These are phyloP conservation scores for Russula vinacea DNA, from an alignment of 768 basidiomycete genomes.

Conservation along the genomic window DNA sequence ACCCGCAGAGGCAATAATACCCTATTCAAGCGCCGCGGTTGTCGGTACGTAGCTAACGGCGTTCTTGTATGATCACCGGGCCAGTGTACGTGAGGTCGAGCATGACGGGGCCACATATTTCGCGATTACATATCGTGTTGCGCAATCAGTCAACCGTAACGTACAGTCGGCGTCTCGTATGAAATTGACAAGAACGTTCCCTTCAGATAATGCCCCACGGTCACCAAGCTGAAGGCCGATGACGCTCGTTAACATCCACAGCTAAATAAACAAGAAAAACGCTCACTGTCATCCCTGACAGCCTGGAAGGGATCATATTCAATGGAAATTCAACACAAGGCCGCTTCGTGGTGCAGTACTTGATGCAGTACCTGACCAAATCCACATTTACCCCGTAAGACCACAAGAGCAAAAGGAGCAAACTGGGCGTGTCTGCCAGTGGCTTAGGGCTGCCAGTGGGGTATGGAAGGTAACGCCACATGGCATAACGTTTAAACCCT, in stretches of 20 bases:
- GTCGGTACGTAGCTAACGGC: constrained; percentile 57
- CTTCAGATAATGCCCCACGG: background rate
- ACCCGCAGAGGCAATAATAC: too few relatives aligned
- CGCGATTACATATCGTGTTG: too few relatives aligned
- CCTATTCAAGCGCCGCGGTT: background rate
- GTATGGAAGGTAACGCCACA: constrained; percentile 7
- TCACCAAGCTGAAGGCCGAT: constrained; percentile 1
- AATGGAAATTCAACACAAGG: constrained; percentile 36
- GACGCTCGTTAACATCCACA: constrained; percentile 47
- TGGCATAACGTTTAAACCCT: constrained; percentile 21
- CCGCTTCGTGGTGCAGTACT: constrained; percentile 52
- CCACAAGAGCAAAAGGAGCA: constrained; percentile 29
- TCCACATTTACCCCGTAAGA: too few relatives aligned
- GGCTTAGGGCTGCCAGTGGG: too few relatives aligned
- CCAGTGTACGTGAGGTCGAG: constrained; percentile 45
- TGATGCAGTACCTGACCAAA: too few relatives aligned
- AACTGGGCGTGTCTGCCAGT: constrained; percentile 35
- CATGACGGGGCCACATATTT: constrained; percentile 19
- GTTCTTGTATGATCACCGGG: constrained; percentile 48
- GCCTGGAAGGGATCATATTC: background rate
- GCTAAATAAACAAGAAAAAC: constrained; percentile 36
- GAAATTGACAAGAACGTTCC: constrained; percentile 26
- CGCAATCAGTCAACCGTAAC: constrained; percentile 29
- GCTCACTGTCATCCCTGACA: constrained; percentile 12
- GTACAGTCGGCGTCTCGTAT: constrained; percentile 45